A percentile compares a stretch with the other conserved stretches of the same genome.
Conservation (phyloP, 2,329 filamentous ascomycete species). For the Ophiocordyceps sinensis region DNA sequence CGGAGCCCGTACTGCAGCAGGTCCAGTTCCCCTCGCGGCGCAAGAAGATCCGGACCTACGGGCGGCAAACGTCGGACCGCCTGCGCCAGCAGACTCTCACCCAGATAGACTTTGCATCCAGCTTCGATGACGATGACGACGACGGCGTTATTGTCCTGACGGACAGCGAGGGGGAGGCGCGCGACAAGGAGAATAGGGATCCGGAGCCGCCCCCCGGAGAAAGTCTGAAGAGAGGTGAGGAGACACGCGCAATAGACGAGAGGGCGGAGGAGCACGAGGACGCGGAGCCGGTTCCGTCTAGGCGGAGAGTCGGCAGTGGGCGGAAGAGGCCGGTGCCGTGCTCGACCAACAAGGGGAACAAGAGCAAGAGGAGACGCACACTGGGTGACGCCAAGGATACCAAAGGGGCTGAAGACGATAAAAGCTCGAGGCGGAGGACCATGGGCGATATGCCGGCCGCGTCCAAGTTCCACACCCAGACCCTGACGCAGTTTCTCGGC, state of each 20-base stretch:
- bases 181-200: constrained; percentile 7
- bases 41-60: constrained; percentile 20
- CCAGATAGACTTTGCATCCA: constrained; percentile 24
- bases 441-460: constrained; percentile 14
- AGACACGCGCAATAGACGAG: background rate
- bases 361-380: constrained; percentile 13
- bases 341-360: background rate
- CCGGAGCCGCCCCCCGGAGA: background rate
- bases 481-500: constrained; percentile 24
- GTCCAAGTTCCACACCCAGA: constrained; percentile 25
- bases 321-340: background rate
- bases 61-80: constrained; percentile 11
- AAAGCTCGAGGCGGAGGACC: constrained; percentile 14
- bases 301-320: background rate
- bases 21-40: constrained; percentile 21
- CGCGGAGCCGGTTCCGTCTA: constrained; percentile 1
- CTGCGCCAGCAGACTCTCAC: constrained; percentile 27
- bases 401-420: constrained; percentile 7
- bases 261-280: background rate
- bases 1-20: constrained; percentile 22
- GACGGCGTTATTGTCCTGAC: constrained; percentile 8
- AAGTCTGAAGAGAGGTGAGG: background rate
- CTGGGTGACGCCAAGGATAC: constrained; percentile 10
- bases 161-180: constrained; percentile 13
- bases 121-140: constrained; percentile 14